These are phyloP conservation scores for Pythium inflatum DNA, from an alignment of 352 stramenopile genomes.

Conservation along the genomic window DNA sequence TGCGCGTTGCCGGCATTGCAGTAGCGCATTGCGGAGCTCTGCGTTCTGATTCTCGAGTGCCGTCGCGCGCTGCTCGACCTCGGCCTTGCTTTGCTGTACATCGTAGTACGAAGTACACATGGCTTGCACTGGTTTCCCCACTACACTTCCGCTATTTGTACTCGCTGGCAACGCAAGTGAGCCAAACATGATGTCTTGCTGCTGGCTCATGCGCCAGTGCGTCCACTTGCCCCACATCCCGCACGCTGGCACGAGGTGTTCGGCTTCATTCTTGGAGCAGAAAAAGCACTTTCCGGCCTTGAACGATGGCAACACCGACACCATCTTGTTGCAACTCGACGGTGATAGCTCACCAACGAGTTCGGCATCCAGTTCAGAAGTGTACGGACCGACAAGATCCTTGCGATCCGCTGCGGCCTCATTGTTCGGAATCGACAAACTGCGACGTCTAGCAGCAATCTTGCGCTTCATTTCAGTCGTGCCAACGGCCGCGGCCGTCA, in stretches of 20 bases:
- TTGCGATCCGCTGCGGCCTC: too few species aligned
- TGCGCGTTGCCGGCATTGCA: constrained; percentile 28
- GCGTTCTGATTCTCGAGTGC: constrained; percentile 42
- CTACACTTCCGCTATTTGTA: not conserved
- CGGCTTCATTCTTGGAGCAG: constrained; percentile 80
- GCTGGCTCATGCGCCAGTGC: constrained; percentile 83
- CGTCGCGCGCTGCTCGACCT: constrained; percentile 48
- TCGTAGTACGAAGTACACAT: constrained; percentile 90
- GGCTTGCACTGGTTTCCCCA: constrained; percentile 46
- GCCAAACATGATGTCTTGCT: constrained; percentile 45
- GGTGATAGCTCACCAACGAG: not conserved
- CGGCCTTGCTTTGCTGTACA: constrained; percentile 67
- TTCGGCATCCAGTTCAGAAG: constrained; percentile 1
- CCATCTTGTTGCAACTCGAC: constrained; percentile 43
- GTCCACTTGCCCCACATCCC: constrained; percentile 88
- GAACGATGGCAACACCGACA: constrained; percentile 81
- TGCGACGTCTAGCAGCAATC: too few species aligned
- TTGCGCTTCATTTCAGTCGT: not conserved
- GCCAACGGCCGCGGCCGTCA: constrained; percentile 3
- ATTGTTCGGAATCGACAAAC: too few species aligned
- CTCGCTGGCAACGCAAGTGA: constrained; percentile 24
- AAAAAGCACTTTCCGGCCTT: constrained; percentile 86
- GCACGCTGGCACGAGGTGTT: constrained; percentile 79
- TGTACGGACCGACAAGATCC: constrained; percentile 10
- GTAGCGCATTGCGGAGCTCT: constrained; percentile 36